A percentile compares a stretch with the other conserved stretches of the same genome.
phyloP scores from a whole-genome alignment of 2,329 filamentous ascomycete species.

The Ascochyta koolunga region DNA sequence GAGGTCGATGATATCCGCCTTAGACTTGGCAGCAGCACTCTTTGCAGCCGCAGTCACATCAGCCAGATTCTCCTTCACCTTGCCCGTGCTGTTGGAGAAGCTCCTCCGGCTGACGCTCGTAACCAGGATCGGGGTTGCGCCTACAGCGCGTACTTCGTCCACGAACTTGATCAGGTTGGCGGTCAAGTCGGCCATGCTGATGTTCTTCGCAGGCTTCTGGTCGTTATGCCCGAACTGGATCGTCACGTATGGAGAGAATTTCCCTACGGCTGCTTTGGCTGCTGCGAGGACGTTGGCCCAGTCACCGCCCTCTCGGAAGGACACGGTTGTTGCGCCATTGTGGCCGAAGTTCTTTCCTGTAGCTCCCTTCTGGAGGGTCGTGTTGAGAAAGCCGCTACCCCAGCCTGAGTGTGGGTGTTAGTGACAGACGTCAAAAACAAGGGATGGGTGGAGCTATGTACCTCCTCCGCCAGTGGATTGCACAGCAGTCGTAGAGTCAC shows the following conservation, averaged over 20 bases:
- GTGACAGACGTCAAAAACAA: background rate
- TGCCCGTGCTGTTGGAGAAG: constrained; percentile 48
- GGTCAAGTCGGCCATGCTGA: constrained; percentile 56
- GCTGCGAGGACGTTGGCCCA: constrained; percentile 58
- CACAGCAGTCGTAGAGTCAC: constrained; percentile 46
- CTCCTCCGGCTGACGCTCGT: constrained; percentile 61
- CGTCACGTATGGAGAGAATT: constrained; percentile 57
- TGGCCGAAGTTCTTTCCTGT: constrained; percentile 62
- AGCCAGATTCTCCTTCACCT: constrained; percentile 54
- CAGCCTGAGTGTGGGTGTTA: constrained; percentile 49
- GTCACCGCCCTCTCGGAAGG: constrained; percentile 58
- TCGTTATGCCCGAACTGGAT: constrained; percentile 69
- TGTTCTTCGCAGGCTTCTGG: constrained; percentile 52
- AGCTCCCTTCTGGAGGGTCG: constrained; percentile 54
- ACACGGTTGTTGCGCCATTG: constrained; percentile 60
- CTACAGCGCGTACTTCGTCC: constrained; percentile 36
- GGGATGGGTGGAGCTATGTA: background rate
- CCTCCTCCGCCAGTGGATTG: constrained; percentile 30
- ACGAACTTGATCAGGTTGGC: constrained; percentile 56
- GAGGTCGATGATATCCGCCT: constrained; percentile 56
- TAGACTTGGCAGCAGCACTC: constrained; percentile 50
- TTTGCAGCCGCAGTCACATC: constrained; percentile 55
- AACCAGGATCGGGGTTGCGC: constrained; percentile 53
- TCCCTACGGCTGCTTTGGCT: constrained; percentile 43
- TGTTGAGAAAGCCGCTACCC: constrained; percentile 62